Percentiles rank a stretch among this genome's conserved stretches.
phyloP scores from a whole-genome alignment of 352 stramenopile genomes.

The Phytopythium montanum region DNA sequence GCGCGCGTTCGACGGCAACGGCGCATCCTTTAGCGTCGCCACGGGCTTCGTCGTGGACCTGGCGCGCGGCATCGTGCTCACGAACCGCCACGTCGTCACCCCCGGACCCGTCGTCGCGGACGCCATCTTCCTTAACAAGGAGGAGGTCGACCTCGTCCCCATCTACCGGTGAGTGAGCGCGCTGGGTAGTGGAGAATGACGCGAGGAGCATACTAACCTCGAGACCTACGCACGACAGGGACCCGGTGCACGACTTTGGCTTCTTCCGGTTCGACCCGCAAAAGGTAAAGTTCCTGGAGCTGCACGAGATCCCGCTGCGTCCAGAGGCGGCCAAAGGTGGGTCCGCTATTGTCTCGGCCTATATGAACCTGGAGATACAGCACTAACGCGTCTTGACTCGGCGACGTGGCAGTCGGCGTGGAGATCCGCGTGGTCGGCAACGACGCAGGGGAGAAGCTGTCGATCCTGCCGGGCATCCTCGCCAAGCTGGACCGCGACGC shows the following conservation, averaged over 20 bases:
- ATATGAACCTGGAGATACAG: too few species aligned
- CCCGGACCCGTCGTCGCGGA: constrained; percentile 85
- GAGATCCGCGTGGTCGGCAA: constrained; percentile 93
- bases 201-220: neutral
- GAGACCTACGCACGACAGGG: too few species aligned
- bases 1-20: constrained; percentile 86
- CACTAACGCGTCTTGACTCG: neutral
- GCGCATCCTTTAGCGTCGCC: constrained; percentile 81
- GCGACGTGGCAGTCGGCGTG: constrained; percentile 55
- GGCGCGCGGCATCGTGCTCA: constrained; percentile 86
- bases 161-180: constrained; percentile 61
- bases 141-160: constrained; percentile 88
- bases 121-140: constrained; percentile 93
- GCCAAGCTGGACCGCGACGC: constrained; percentile 89
- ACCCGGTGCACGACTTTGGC: constrained; percentile 92
- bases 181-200: neutral
- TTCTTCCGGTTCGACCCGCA: constrained; percentile 89
- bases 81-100: constrained; percentile 91
- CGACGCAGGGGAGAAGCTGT: constrained; percentile 91
- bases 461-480: constrained; percentile 87
- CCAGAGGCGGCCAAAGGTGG: constrained; percentile 78
- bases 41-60: constrained; percentile 92
- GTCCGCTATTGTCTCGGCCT: neutral
- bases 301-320: constrained; percentile 86
- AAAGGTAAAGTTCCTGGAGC: constrained; percentile 84